Conservation (phyloP, 2,329 filamentous ascomycete genomes). For the Colletotrichum theobromicola region DNA sequence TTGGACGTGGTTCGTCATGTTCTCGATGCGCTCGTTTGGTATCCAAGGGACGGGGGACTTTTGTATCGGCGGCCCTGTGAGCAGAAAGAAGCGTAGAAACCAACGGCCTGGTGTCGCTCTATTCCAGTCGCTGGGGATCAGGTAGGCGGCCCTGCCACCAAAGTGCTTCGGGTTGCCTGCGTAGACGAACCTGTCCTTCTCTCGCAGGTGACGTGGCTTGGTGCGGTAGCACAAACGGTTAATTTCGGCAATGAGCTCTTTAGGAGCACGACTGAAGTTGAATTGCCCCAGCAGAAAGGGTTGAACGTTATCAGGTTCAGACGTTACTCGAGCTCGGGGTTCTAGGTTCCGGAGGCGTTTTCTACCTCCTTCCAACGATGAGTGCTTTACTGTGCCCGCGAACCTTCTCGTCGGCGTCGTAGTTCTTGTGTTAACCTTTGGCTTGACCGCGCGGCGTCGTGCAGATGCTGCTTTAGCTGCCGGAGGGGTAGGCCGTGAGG, state of each 20-base stretch:
- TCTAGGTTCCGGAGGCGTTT: background rate
- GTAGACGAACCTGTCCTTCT: background rate
- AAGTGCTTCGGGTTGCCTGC: background rate
- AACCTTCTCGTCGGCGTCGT: background rate
- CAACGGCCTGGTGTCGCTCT: background rate
- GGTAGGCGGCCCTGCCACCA: background rate
- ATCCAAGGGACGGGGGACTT: background rate
- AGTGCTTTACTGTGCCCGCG: background rate
- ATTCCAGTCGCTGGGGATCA: background rate
- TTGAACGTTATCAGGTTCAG: background rate
- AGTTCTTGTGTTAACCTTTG: background rate
- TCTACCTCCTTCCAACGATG: background rate
- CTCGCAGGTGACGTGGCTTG: background rate
- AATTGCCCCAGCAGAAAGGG: background rate
- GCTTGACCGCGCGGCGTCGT: background rate
- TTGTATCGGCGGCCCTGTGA: background rate
- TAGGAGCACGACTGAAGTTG: background rate
- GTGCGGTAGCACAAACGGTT: background rate
- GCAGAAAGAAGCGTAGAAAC: background rate
- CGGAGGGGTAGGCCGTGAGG: background rate
- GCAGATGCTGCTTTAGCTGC: background rate
- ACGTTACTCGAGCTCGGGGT: background rate
- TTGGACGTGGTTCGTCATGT: slow-evolving; percentile 78
- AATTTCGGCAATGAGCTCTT: background rate
- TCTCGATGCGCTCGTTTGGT: background rate